These are phyloP conservation scores for Alternaria longipes DNA, from an alignment of 2,329 filamentous ascomycete species.

Conservation along the genomic window DNA sequence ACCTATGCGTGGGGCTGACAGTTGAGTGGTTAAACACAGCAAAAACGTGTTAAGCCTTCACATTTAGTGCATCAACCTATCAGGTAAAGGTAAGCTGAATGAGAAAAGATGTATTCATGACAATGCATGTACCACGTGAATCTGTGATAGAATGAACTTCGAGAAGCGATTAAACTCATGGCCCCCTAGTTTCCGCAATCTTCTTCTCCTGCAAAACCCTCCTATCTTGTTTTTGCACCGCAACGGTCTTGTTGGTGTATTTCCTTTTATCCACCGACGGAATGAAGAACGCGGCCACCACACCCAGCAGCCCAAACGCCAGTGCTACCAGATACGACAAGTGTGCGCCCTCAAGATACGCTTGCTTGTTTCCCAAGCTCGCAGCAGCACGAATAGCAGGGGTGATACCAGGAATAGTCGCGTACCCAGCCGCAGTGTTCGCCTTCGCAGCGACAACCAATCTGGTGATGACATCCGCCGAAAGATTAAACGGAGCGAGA, in stretches of 20 bases:
- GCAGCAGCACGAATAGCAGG: slow-evolving; percentile 39
- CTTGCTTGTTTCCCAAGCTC: slow-evolving; percentile 37
- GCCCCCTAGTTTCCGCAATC: not conserved
- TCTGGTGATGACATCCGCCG: slow-evolving; percentile 18
- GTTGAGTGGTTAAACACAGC: too few species aligned
- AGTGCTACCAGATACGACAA: slow-evolving; percentile 43
- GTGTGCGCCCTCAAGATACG: slow-evolving; percentile 39
- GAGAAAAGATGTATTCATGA: rapidly evolving
- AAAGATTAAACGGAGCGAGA: slow-evolving; percentile 30
- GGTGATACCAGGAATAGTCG: slow-evolving; percentile 40
- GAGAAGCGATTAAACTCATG: not conserved
- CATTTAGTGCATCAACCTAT: rapidly evolving
- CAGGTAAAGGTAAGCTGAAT: not conserved
- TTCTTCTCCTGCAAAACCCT: slow-evolving; percentile 36
- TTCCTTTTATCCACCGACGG: slow-evolving; percentile 38
- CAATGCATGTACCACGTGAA: not conserved
- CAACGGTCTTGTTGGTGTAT: slow-evolving; percentile 40
- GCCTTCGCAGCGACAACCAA: slow-evolving; percentile 35
- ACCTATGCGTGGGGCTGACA: too few species aligned
- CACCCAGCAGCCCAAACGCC: slow-evolving; percentile 41
- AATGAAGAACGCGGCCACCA: slow-evolving; percentile 41
- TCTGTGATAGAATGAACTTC: not conserved
- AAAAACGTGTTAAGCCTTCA: not conserved
- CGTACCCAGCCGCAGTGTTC: slow-evolving; percentile 39
- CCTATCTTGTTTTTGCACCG: slow-evolving; percentile 37